These are phyloP conservation scores for Flaveria bidentis DNA, from an alignment of 129 eudicot genomes.

Conservation along the genomic window DNA sequence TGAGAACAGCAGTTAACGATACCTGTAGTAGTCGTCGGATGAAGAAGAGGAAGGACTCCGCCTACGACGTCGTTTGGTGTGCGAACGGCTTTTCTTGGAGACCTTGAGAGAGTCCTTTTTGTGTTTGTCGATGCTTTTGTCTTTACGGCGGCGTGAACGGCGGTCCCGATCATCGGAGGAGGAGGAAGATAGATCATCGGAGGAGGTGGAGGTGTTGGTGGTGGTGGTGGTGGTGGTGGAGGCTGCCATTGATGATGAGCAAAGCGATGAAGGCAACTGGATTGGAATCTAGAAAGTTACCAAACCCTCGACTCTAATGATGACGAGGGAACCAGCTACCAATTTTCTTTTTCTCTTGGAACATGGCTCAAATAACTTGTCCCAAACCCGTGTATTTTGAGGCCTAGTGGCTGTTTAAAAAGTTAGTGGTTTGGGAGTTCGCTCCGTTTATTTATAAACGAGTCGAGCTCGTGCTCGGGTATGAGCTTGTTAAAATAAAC, in stretches of 20 bases:
- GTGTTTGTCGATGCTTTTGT: constrained; percentile 33
- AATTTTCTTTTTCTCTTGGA: neutral
- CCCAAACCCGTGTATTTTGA: too few species aligned
- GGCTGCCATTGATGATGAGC: constrained; percentile 42
- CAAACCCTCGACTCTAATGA: constrained; percentile 18
- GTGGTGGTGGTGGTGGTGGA: constrained; percentile 57
- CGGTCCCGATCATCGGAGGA: constrained; percentile 47
- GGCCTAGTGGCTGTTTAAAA: too few species aligned
- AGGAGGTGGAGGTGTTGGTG: constrained; percentile 42
- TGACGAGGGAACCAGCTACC: neutral
- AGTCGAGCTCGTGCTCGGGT: too few species aligned
- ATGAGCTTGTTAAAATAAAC: too few species aligned
- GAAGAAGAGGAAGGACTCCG: constrained; percentile 59
- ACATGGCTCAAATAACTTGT: too few species aligned
- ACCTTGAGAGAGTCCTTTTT: constrained; percentile 56
- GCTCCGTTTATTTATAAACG: too few species aligned
- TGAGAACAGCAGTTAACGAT: neutral
- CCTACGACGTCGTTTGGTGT: constrained; percentile 68
- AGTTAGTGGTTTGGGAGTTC: too few species aligned
- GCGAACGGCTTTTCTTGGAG: constrained; percentile 60
- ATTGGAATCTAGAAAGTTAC: neutral
- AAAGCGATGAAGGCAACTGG: neutral
- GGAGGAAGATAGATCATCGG: constrained; percentile 41
- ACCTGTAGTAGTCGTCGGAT: constrained; percentile 73
- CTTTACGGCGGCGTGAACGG: constrained; percentile 56